phyloP scores from a whole-genome alignment of 768 basidiomycete genomes.

The Pleurotus sapidus region DNA sequence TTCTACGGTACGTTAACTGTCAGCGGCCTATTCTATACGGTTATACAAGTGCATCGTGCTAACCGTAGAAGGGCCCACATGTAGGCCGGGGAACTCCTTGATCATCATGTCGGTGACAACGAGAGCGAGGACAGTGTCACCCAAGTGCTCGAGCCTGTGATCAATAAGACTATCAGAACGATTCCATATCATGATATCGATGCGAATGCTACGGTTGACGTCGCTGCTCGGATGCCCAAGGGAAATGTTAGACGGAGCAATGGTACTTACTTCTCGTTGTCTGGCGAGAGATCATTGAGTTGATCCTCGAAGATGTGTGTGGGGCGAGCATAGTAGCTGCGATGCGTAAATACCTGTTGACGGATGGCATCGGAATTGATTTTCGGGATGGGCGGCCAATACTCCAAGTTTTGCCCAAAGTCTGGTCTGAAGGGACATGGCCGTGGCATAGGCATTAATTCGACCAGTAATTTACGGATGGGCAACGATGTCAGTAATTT shows the following conservation, averaged over 20 bases:
- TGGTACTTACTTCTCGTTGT: slow-evolving; percentile 70
- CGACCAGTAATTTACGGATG: neutral
- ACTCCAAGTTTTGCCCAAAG: slow-evolving; percentile 28
- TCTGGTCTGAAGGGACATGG: slow-evolving; percentile 30
- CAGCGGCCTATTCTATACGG: neutral
- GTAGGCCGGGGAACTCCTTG: slow-evolving; percentile 63
- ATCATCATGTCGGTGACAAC: slow-evolving; percentile 63
- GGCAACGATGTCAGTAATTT: neutral
- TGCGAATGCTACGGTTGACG: neutral
- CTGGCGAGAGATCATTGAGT: slow-evolving; percentile 69
- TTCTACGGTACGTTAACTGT: slow-evolving; percentile 44
- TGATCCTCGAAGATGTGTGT: slow-evolving; percentile 76
- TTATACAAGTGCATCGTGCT: slow-evolving; percentile 17
- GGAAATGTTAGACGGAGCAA: neutral
- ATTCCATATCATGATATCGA: slow-evolving; percentile 1
- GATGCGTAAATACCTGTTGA: slow-evolving; percentile 70
- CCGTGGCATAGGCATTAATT: neutral
- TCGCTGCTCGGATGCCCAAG: neutral
- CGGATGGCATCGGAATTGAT: slow-evolving; percentile 46
- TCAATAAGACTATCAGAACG: neutral
- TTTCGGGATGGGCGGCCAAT: slow-evolving; percentile 57
- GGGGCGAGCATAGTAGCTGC: slow-evolving; percentile 66
- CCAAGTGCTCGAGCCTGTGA: slow-evolving; percentile 69
- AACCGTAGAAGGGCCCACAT: slow-evolving; percentile 78
- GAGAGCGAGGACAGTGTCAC: slow-evolving; percentile 70